Evolutionary conservation across 1,139 yeast genomes (phyloP).

Genomic region (Protomyces inundatus): DNA sequence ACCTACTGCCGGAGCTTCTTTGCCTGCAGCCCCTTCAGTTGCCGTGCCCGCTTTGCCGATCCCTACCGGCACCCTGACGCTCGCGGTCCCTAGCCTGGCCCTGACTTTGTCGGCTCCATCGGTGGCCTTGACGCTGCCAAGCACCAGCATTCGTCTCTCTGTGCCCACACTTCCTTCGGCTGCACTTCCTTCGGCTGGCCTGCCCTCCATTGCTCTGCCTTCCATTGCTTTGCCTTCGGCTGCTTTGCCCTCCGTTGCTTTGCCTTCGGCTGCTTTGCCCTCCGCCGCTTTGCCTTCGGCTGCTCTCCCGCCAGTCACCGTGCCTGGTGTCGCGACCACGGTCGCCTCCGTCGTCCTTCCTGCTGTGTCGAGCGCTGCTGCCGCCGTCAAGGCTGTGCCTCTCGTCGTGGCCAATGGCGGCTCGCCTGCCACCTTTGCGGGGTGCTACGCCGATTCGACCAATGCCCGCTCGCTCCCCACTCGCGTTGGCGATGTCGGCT

Average conservation of each 20-base stretch:
- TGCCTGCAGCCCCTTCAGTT: background rate
- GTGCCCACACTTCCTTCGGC: background rate
- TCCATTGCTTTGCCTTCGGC: background rate
- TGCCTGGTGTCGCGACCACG: slow-evolving; percentile 1
- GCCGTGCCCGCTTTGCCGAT: background rate
- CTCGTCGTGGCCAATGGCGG: background rate
- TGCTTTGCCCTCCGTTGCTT: background rate
- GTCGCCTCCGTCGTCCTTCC: background rate
- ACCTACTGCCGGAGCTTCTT: background rate
- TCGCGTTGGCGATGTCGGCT: background rate
- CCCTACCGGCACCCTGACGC: background rate
- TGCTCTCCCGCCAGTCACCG: background rate
- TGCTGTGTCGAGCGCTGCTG: background rate
- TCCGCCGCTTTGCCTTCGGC: background rate
- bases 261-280: background rate
- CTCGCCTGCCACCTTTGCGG: background rate
- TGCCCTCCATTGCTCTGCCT: background rate
- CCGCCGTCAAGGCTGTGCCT: background rate
- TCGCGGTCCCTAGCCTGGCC: background rate
- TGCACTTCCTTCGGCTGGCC: background rate
- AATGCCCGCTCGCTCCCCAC: background rate
- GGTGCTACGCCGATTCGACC: background rate
- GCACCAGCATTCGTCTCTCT: background rate
- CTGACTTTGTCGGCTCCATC: background rate
- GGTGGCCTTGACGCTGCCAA: background rate